These are phyloP conservation scores for Blumeriella jaapii DNA, from an alignment of 2,329 filamentous ascomycete genomes.

Conservation along the genomic window DNA sequence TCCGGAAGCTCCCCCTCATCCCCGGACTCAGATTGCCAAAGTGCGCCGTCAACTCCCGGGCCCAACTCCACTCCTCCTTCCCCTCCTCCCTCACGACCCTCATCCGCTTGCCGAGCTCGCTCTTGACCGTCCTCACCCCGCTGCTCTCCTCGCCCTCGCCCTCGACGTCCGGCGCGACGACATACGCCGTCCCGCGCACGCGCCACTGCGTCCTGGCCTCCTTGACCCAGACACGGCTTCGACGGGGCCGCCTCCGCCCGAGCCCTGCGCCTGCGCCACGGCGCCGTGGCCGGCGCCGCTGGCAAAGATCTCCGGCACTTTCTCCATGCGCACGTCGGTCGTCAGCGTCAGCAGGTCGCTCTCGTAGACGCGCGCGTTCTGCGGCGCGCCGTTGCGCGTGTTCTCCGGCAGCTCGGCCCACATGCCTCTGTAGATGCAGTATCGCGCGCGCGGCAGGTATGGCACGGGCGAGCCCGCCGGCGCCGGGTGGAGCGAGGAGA, in stretches of 20 bases:
- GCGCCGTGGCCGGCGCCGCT: constrained; percentile 36
- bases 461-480: constrained; percentile 28
- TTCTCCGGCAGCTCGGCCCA: constrained; percentile 65
- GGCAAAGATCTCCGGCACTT: constrained; percentile 59
- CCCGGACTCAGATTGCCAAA: constrained; percentile 80
- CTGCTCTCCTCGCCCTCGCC: constrained; percentile 35
- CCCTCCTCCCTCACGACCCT: constrained; percentile 33
- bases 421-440: constrained; percentile 77
- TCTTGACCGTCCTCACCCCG: constrained; percentile 46
- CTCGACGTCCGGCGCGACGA: constrained; percentile 61
- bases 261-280: constrained; percentile 34
- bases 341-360: constrained; percentile 76
- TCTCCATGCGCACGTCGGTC: constrained; percentile 80
- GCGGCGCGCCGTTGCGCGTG: constrained; percentile 58
- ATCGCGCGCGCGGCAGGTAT: constrained; percentile 49
- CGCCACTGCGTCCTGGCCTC: constrained; percentile 72
- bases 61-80: constrained; percentile 51
- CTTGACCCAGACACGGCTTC: constrained; percentile 74
- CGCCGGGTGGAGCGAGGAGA: constrained; percentile 34
- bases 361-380: constrained; percentile 60
- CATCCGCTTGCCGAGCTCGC: constrained; percentile 52
- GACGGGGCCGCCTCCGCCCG: constrained; percentile 56
- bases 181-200: constrained; percentile 61
- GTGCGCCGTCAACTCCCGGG: constrained; percentile 67
- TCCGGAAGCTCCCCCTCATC: constrained; percentile 63